phyloP scores from a whole-genome alignment of 78 protist species.

The Dictyostelium brefeldianum region DNA sequence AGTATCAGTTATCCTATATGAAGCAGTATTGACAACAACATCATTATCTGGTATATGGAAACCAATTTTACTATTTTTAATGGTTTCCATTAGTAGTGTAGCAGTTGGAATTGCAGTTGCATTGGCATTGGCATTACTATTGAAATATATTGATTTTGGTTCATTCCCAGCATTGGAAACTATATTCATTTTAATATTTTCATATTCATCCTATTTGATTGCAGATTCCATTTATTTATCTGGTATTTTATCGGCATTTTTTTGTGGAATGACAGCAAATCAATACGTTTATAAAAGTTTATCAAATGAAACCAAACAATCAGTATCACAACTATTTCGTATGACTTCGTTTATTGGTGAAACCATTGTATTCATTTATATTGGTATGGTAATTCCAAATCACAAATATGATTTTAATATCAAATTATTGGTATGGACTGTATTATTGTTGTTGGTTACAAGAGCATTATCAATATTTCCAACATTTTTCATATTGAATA shows the following conservation, averaged over 20 bases:
- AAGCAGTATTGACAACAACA: conserved; percentile 25
- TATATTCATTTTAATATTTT: conserved; percentile 7
- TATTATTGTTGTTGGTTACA: background rate
- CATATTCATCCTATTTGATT: conserved; percentile 20
- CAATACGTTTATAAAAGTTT: conserved; percentile 16
- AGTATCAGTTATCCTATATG: conserved; percentile 88
- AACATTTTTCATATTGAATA: background rate
- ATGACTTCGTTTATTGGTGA: conserved; percentile 44
- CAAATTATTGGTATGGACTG: conserved; percentile 20
- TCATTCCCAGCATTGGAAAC: background rate
- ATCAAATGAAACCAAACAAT: conserved; percentile 40
- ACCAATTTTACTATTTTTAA: conserved; percentile 35
- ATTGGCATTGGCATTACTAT: background rate
- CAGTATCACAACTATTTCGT: conserved; percentile 10
- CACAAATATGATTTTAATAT: background rate
- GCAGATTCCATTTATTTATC: conserved; percentile 44
- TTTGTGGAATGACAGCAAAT: conserved; percentile 43
- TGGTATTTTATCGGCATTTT: conserved; percentile 53
- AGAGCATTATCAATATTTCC: conserved; percentile 37
- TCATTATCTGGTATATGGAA: conserved; percentile 15
- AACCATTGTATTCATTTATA: conserved; percentile 49
- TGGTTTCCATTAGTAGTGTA: conserved; percentile 8
- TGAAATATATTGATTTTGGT: background rate
- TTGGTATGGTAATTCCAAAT: conserved; percentile 48
- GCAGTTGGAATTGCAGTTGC: conserved; percentile 9